Base-by-base conservation (phyloP, 768 basidiomycete genomes). In the Pleurotus sapidus region DNA sequence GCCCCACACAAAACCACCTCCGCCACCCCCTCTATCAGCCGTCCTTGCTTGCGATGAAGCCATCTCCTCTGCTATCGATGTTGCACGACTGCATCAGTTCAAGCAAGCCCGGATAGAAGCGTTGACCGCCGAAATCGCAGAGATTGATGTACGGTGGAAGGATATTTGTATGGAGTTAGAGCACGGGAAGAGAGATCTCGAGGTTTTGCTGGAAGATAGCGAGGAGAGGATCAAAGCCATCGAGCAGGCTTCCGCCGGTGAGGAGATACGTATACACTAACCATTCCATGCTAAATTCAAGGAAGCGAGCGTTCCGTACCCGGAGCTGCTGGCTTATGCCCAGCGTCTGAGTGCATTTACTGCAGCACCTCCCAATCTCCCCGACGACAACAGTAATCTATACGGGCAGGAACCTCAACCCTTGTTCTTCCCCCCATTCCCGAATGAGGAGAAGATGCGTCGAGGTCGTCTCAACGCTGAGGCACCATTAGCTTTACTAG, bases 361-460 rank as follows among this genome's bases (percentile, higher is more conserved):
- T 4, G 92, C 92, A 34, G 92, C 91, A 8, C 92, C 92, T 6
- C 92, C 92, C 8, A 91, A 91, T 65, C 88, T 92, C 84, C 89
- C 89, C 18, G 8, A 42, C 20, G 89, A 91, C 64, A 79, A 85
- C 47, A 34, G 30, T 34, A 76, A 77, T 23, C 72, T 84, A 4
- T 85, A 88, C 0, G 88, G 87, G 7, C 89, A 88, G 63, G 85
- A 85, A 9, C 88, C 88, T 0, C 86, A 87, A 15, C 89, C 88
- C 15, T 67, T 91, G 42, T 93, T 94, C 78, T 92, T 93, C 74
- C 91, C 91, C 38, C 93, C 93, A 9, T 94, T 93, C 69, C 92
- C 92, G 0, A 93, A 92, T 65, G 91, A 93, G 72, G 92, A 93
- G 68, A 93, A 91, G 71, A 92, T 94, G 89, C 85, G 91, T 51